Evolutionary conservation across 2,329 filamentous ascomycete genomes (phyloP).

Genomic region (Colletotrichum acutatum): DNA sequence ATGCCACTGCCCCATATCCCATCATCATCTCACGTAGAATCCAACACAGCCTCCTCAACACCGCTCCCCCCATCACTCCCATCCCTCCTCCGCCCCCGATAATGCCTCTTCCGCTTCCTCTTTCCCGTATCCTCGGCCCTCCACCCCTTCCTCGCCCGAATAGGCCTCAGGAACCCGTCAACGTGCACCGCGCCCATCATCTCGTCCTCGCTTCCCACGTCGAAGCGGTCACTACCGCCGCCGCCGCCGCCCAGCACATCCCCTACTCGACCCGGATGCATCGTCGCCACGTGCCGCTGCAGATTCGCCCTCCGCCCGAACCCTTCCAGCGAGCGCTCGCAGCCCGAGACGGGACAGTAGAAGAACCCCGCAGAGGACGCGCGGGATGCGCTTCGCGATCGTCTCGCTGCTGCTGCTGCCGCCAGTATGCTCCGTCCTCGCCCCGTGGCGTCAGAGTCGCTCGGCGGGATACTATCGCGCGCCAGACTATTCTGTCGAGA

Average conservation of each 20-base stretch:
- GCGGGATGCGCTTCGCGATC: slow-evolving; percentile 42
- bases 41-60: slow-evolving; percentile 5
- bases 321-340: slow-evolving; percentile 48
- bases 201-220: slow-evolving; percentile 60
- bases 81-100: slow-evolving; percentile 24
- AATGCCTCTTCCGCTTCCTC: slow-evolving; percentile 34
- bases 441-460: slow-evolving; percentile 24
- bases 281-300: slow-evolving; percentile 49
- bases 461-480: slow-evolving; percentile 38
- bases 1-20: too few relatives aligned
- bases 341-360: slow-evolving; percentile 51
- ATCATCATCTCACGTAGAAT: slow-evolving; percentile 26
- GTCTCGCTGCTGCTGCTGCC: not conserved
- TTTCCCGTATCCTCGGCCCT: slow-evolving; percentile 22
- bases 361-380: slow-evolving; percentile 48
- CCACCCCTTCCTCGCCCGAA: slow-evolving; percentile 62
- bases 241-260: slow-evolving; percentile 39
- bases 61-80: not conserved
- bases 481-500: slow-evolving; percentile 46
- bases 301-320: slow-evolving; percentile 51
- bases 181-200: slow-evolving; percentile 73
- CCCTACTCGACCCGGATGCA: slow-evolving; percentile 51
- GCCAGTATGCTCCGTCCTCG: not conserved
- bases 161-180: slow-evolving; percentile 72
- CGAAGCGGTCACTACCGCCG: slow-evolving; percentile 28